Base-by-base conservation (phyloP, 164 flowering plant species). In the Sedum album region DNA sequence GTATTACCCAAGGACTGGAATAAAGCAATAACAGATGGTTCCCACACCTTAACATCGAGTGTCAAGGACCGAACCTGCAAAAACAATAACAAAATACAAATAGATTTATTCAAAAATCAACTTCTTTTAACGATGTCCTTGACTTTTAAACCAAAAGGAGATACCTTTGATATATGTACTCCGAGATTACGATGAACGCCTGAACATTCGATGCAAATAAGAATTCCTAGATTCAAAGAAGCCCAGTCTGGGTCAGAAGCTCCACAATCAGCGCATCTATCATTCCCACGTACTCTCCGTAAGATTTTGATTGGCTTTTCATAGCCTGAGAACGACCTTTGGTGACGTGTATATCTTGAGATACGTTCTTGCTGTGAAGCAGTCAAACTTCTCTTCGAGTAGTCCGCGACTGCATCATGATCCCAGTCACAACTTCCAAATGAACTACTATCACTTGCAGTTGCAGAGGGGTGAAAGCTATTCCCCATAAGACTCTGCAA, bases 161-260 rank as follows among this genome's bases (percentile, higher is more conserved):
- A 74, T 79, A 87, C 98, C 95, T 94, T 94, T 69, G 98, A 82
- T 72, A 82, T 78, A 70, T 82, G 85, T 38, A 91, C 97, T 68
- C 99, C 99, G 77, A 94, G 96, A 77, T 94, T 94, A 53, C 97
- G 96, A 71, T 94, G 99, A 76, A 91, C 95, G 70, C 99, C 99
- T 72, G 99, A 94, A 82, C 99, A 94, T 68, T 94, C 99, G 64
- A 94, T 94, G 80, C 99, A 94, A 63, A 94, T 82, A 68, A 94
- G 96, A 76, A 94, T 83, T 1, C 99, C 99, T 65, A 94, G 96
- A 81, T 94, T 94, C 67, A 94, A 76, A 31, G 99, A 94, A 68
- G 99, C 97, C 99, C 99, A 94, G 68, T 94, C 99, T 31, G 99
- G 99, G 74, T 88, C 97, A 53, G 87, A 73, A 38, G 96, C 92